Conservation (phyloP, 192 early-diverging fungal genomes). For the Piromyces finnis region DNA sequence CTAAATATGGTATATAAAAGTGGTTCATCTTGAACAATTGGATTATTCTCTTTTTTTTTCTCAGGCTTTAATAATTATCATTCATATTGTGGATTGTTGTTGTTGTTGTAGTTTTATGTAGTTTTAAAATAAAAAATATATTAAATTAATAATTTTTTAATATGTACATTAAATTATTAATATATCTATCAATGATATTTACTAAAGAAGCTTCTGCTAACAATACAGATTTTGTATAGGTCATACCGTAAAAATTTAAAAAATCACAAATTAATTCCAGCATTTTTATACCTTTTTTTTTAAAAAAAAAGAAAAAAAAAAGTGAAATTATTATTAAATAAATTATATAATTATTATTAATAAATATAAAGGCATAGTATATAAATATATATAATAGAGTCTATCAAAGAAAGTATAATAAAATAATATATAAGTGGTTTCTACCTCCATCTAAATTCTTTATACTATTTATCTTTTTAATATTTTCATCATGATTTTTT, state of each 20-base stretch:
- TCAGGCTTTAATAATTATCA: background rate
- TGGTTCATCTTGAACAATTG: background rate
- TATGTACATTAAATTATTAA: background rate
- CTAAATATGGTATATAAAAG: background rate
- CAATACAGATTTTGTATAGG: background rate
- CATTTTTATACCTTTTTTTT: background rate
- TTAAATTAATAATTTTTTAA: no score
- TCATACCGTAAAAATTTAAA: background rate
- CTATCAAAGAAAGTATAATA: no score
- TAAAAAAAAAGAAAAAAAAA: no score
- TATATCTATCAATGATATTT: background rate
- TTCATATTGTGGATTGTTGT: no score
- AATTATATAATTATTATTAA: no score
- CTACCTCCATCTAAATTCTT: background rate
- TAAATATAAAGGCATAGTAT: no score
- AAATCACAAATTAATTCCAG: background rate
- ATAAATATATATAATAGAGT: no score
- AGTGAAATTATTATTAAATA: no score
- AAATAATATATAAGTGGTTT: no score
- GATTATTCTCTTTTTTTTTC: background rate
- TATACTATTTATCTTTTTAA: background rate
- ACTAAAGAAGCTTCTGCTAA: background rate
- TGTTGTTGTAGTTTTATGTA: no score
- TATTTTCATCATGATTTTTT: background rate
- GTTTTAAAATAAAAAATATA: no score